Evolutionary conservation across 441 rosid genomes (phyloP).

Genomic region (Viola pubescens): DNA sequence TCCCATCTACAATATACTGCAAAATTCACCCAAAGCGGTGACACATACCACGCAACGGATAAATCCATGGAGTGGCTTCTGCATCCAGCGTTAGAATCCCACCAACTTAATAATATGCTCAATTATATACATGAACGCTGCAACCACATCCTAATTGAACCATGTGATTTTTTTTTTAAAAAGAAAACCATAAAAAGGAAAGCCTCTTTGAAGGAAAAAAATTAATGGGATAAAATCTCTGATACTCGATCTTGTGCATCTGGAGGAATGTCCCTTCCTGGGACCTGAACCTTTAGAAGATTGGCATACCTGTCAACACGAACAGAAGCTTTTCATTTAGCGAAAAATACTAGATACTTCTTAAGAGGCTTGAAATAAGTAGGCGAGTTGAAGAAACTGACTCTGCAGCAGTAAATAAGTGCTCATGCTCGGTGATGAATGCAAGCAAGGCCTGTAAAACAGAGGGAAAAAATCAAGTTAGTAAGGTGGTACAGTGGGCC

Average conservation of each 20-base stretch:
- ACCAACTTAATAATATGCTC: not conserved
- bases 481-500: slow-evolving; percentile 4
- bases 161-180: not conserved
- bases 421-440: slow-evolving; percentile 64
- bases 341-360: not conserved
- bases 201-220: not conserved
- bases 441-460: slow-evolving; percentile 78
- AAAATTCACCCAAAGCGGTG: slow-evolving; percentile 16
- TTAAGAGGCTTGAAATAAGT: not conserved
- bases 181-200: not conserved
- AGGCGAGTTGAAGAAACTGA: slow-evolving; percentile 29
- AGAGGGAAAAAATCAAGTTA: slow-evolving; percentile 6
- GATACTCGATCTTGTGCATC: slow-evolving; percentile 60
- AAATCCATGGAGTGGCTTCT: slow-evolving; percentile 8
- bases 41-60: slow-evolving; percentile 2
- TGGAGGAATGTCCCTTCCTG: slow-evolving; percentile 73
- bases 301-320: slow-evolving; percentile 40
- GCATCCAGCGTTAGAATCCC: not conserved
- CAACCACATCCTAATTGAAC: not conserved
- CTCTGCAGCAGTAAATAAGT: slow-evolving; percentile 68
- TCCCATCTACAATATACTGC: slow-evolving; percentile 6
- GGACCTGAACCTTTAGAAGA: slow-evolving; percentile 64
- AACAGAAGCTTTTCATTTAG: not conserved
- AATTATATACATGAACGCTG: slow-evolving; percentile 15
- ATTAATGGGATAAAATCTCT: slow-evolving; percentile 47